phyloP scores from a whole-genome alignment of 176 grass and related monocot genomes.

The Juncus inflexus region DNA sequence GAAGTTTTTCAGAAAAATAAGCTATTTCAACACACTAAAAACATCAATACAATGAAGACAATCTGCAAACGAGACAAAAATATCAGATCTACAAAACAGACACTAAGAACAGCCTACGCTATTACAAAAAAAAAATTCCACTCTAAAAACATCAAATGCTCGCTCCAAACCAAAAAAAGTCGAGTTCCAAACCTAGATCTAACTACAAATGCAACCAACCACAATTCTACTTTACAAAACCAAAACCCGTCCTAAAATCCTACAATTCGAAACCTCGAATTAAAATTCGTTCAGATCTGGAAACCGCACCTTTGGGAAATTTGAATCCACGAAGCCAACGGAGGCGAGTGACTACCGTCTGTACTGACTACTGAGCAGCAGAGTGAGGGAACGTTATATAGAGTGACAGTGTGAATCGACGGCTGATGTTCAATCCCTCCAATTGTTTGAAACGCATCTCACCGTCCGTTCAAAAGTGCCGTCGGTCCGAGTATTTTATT shows the following conservation, averaged over 20 bases:
- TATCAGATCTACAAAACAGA: not conserved
- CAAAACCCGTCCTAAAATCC: too few species aligned
- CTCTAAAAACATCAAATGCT: not conserved
- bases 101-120: not conserved
- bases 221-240: too few species aligned
- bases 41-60: too few species aligned
- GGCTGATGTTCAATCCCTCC: constrained; percentile 1
- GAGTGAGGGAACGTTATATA: not conserved
- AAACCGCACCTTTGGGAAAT: constrained; percentile 1
- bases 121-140: not conserved
- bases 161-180: not conserved
- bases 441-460: not conserved
- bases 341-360: not conserved
- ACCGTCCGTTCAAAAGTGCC: too few species aligned
- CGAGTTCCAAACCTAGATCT: not conserved
- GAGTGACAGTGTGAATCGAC: constrained; percentile 4
- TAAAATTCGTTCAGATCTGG: not conserved
- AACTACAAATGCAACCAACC: not conserved
- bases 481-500: too few species aligned
- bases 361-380: not conserved
- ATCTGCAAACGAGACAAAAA: constrained; percentile 1
- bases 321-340: not conserved
- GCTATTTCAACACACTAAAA: not conserved
- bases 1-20: not conserved
- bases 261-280: not conserved